Evolutionary conservation across 2,329 filamentous ascomycete genomes (phyloP), one percentile per base, ranked within the genome.

Genomic region (Pseudogymnoascus sp.): DNA sequence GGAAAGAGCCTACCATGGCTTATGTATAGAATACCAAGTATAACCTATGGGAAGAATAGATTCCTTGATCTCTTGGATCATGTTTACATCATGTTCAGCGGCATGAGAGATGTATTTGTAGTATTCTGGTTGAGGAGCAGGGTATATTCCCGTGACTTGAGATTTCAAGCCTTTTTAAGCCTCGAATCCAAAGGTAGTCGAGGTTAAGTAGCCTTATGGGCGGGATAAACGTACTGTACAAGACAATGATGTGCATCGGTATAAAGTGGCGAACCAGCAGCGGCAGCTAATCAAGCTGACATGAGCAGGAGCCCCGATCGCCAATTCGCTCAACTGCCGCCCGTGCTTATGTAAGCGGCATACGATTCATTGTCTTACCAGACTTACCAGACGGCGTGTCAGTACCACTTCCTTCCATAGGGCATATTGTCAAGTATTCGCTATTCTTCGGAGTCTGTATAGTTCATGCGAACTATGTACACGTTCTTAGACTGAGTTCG

Each of bases 381-480:
- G 28, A 31, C 28, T 34, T 34, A 18, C 49, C 49, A 56, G n/a
- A 21, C 28, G 49, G 49, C 49, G 49, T 56, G 49, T 36, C 28
- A 34, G 28, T 56, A 34, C 12, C 28, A 56, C 28, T 56, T 56
- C 49, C 3, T 56, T 56, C 49, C 49, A 56, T 56, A 56, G 49
- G 49, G 28, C 16, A 36, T 36, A 34, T 36, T 56, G 2, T 56
- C 9, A 56, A 56, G n/a, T 34, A 56, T 56, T 34, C 28, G 11
- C 28, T 56, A 56, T 56, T 56, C 16, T 16, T 23, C 18, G 16
- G 34, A 23, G 12, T n/a, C 43, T 31, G 28, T 37, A 25, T 31
- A 23, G 23, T 66, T 11, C 56, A 65, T 18, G 34, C 60, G 28
- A 67, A 67, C 18, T 62, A 66, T 12, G 66, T 63, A 46, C 21